A percentile compares a stretch with the other conserved stretches of the same genome.
Conservation (phyloP, 2,329 filamentous ascomycete genomes). For the Ophiostoma angusticollis region DNA sequence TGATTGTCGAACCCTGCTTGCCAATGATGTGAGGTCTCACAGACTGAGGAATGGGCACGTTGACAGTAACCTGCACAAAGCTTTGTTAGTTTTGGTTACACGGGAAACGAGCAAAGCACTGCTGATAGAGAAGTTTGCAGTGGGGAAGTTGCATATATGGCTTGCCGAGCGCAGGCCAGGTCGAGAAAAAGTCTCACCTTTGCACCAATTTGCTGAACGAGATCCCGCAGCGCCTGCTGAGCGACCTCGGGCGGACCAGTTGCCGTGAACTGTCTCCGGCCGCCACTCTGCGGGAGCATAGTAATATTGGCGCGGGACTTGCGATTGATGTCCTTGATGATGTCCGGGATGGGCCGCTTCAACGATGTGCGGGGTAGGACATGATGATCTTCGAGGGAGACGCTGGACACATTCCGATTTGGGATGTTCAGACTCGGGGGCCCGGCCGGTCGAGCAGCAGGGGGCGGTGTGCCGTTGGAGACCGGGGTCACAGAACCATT, state of each 20-base stretch:
- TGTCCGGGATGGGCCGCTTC: slow-evolving; percentile 73
- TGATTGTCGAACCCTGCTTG: slow-evolving; percentile 78
- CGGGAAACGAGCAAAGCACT: too few species aligned
- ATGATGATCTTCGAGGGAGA: slow-evolving; percentile 61
- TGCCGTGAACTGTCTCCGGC: slow-evolving; percentile 69
- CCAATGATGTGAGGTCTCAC: slow-evolving; percentile 86
- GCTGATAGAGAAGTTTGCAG: too few species aligned
- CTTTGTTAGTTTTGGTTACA: slow-evolving; percentile 18
- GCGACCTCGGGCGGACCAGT: slow-evolving; percentile 73
- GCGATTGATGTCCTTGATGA: slow-evolving; percentile 84
- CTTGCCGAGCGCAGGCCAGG: too few species aligned
- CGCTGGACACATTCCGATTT: slow-evolving; percentile 66
- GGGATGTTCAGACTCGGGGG: slow-evolving; percentile 59
- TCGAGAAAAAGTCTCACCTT: slow-evolving; percentile 41
- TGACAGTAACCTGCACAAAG: slow-evolving; percentile 36
- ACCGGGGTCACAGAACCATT: slow-evolving; percentile 35
- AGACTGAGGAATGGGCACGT: slow-evolving; percentile 70
- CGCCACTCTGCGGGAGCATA: slow-evolving; percentile 59
- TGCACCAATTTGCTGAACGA: slow-evolving; percentile 75
- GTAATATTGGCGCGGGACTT: slow-evolving; percentile 78
- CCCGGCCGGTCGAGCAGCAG: slow-evolving; percentile 19
- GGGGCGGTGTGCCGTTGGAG: slow-evolving; percentile 28
- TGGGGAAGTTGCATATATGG: too few species aligned
- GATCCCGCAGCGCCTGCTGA: slow-evolving; percentile 76
- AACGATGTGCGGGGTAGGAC: slow-evolving; percentile 65